Conservation (phyloP, 2,329 filamentous ascomycete genomes). For the Herpotrichia juniperi region DNA sequence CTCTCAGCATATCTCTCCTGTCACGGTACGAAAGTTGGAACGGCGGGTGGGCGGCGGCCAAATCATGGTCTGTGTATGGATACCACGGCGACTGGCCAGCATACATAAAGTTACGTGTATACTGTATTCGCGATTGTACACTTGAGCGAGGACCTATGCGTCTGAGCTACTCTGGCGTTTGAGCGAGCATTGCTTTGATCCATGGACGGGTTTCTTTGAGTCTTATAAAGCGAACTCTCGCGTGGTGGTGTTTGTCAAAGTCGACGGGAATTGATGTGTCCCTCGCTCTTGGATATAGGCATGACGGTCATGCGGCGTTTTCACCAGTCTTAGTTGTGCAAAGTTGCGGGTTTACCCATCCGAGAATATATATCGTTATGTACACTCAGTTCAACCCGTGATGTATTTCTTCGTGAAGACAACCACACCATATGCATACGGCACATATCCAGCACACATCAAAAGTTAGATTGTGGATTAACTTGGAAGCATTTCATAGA, state of each 20-base stretch:
- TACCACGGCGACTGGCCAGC: not conserved
- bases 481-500: no score
- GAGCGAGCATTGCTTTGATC: conserved; percentile 10
- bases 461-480: no score
- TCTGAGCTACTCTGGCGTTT: conserved; percentile 4
- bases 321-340: not conserved
- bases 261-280: not conserved
- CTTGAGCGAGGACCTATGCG: not conserved
- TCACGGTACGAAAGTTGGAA: conserved; percentile 6
- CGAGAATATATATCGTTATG: conserved; percentile 1
- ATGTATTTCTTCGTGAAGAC: no score
- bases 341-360: not conserved
- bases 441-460: no score
- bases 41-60: not conserved
- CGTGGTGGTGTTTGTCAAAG: no score
- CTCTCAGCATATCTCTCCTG: conserved; percentile 24
- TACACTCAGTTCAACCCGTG: no score
- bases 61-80: not conserved
- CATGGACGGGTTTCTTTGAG: not conserved
- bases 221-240: not conserved
- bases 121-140: conserved; percentile 1
- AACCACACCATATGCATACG: no score
- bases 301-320: not conserved
- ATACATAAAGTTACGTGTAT: not conserved
- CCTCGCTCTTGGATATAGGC: conserved; percentile 3